A percentile compares a stretch with the other conserved stretches of the same genome.
Evolutionary conservation across 2,329 filamentous ascomycete genomes (phyloP).

Genomic region (Colletotrichum sp.): DNA sequence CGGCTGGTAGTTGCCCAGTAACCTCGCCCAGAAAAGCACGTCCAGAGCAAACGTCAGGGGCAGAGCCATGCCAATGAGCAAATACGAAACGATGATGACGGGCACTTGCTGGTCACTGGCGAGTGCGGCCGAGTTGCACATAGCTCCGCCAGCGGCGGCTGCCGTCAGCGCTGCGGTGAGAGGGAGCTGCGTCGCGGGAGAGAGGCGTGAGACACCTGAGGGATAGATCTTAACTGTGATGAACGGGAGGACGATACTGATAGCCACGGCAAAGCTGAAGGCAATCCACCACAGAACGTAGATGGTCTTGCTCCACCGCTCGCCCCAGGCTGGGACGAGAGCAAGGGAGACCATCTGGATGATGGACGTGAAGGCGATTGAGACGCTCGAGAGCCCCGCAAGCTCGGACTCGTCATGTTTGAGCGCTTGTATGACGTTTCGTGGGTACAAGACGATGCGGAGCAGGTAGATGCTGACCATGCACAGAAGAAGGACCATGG

Average conservation of each 20-base stretch:
- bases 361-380: slow-evolving; percentile 35
- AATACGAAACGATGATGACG: slow-evolving; percentile 43
- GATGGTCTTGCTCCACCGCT: slow-evolving; percentile 26
- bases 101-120: slow-evolving; percentile 36
- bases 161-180: slow-evolving; percentile 42
- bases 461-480: slow-evolving; percentile 34
- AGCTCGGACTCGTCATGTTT: slow-evolving; percentile 35
- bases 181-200: slow-evolving; percentile 40
- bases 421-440: slow-evolving; percentile 32
- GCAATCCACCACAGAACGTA: slow-evolving; percentile 47
- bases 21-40: slow-evolving; percentile 34
- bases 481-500: slow-evolving; percentile 34
- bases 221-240: slow-evolving; percentile 39
- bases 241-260: slow-evolving; percentile 37
- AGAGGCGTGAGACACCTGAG: slow-evolving; percentile 34
- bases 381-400: slow-evolving; percentile 40
- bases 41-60: slow-evolving; percentile 35
- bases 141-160: slow-evolving; percentile 38
- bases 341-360: slow-evolving; percentile 28
- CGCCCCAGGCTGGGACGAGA: slow-evolving; percentile 19
- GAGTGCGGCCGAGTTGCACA: slow-evolving; percentile 34
- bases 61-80: slow-evolving; percentile 39
- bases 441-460: slow-evolving; percentile 34
- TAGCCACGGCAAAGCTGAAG: slow-evolving; percentile 33
- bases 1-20: slow-evolving; percentile 29